These are phyloP conservation scores for Trametes cinnabarina DNA, from an alignment of 768 basidiomycete species.

Conservation along the genomic window DNA sequence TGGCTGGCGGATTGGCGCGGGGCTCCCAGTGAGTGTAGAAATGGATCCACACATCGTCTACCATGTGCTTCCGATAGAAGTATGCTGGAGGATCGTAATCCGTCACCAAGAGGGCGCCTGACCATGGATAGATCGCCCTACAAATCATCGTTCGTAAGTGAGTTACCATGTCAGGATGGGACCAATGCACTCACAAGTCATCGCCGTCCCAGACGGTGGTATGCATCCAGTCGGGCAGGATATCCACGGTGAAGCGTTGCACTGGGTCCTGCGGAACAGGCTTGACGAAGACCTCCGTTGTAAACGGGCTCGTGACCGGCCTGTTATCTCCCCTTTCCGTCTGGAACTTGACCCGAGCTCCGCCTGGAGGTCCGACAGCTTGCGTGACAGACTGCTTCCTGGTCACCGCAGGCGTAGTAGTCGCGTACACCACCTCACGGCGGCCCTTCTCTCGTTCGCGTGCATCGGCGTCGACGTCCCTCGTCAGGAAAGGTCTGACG, in stretches of 20 bases:
- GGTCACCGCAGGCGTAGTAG: neutral
- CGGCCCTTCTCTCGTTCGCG: neutral
- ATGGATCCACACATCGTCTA: neutral
- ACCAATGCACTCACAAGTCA: neutral
- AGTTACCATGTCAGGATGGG: neutral
- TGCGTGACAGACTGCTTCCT: neutral
- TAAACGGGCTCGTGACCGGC: neutral
- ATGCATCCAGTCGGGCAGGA: neutral
- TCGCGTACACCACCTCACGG: neutral
- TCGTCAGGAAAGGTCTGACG: neutral
- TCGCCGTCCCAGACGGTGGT: neutral
- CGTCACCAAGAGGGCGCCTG: neutral
- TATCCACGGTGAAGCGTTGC: neutral
- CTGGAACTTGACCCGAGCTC: neutral
- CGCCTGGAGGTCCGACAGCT: neutral
- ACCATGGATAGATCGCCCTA: neutral
- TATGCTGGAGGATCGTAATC: neutral
- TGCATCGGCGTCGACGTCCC: neutral
- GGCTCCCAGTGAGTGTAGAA: neutral
- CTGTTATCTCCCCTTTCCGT: neutral
- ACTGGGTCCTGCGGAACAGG: neutral
- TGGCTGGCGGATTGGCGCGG: neutral
- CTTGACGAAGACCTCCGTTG: neutral
- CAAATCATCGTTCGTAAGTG: neutral
- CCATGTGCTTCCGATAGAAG: neutral